phyloP scores from a whole-genome alignment of 768 basidiomycete species.

The Paxillus ammoniavirescens region DNA sequence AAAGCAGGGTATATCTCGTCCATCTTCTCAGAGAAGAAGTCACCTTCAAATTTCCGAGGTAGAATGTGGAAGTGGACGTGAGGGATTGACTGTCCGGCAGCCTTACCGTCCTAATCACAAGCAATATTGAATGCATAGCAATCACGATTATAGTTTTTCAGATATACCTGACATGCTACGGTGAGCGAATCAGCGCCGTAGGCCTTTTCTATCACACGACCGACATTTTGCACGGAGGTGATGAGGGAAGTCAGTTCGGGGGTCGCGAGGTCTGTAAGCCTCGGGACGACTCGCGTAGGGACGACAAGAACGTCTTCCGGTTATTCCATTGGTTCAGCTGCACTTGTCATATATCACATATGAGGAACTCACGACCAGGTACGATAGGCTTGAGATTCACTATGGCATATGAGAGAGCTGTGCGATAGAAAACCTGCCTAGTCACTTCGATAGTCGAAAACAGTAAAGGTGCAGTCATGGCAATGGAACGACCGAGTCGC shows the following conservation, averaged over 20 bases:
- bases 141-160: not conserved
- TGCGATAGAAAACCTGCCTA: conserved; percentile 70
- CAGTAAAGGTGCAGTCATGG: conserved; percentile 37
- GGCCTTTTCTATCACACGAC: conserved; percentile 73
- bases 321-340: not conserved
- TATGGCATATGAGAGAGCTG: conserved; percentile 72
- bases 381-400: conserved; percentile 95
- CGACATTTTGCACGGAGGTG: conserved; percentile 74
- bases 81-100: conserved; percentile 67
- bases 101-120: conserved; percentile 71
- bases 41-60: conserved; percentile 72
- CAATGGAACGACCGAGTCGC: not conserved
- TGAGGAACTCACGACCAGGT: conserved; percentile 75
- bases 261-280: conserved; percentile 55
- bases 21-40: conserved; percentile 59
- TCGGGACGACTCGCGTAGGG: conserved; percentile 53
- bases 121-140: conserved; percentile 3
- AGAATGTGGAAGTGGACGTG: conserved; percentile 97
- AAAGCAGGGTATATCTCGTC: conserved; percentile 81
- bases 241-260: conserved; percentile 81
- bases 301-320: conserved; percentile 60
- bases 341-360: not conserved
- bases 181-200: conserved; percentile 85
- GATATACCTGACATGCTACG: conserved; percentile 79
- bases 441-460: conserved; percentile 84